A percentile compares a stretch with the other conserved stretches of the same genome.
phyloP scores from a whole-genome alignment of 2,329 filamentous ascomycete species.

The Lizonia empirigonia region DNA sequence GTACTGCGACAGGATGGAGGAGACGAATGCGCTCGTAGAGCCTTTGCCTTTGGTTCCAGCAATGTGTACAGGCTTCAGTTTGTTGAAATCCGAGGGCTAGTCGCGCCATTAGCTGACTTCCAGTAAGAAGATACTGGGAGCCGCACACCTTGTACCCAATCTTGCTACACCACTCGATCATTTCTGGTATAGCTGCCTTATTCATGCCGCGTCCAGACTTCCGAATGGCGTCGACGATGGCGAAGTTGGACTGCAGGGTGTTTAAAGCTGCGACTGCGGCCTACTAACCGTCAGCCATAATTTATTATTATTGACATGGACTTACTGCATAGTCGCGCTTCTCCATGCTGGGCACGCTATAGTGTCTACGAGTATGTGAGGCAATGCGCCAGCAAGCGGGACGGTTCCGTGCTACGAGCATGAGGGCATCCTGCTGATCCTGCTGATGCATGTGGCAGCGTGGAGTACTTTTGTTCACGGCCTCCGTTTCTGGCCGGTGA shows the following conservation, averaged over 20 bases:
- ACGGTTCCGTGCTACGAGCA: constrained; percentile 36
- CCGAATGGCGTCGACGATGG: constrained; percentile 75
- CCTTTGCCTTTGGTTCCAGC: constrained; percentile 96
- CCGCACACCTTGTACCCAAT: constrained; percentile 73
- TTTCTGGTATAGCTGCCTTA: constrained; percentile 77
- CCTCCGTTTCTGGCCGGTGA: constrained; percentile 34
- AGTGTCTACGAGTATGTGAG: constrained; percentile 21
- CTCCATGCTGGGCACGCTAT: constrained; percentile 34
- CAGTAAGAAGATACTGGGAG: constrained; percentile 17
- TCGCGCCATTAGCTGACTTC: constrained; percentile 11
- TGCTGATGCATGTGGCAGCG: constrained; percentile 12
- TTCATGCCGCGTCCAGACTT: constrained; percentile 78
- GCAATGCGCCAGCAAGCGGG: constrained; percentile 21
- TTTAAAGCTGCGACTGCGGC: constrained; percentile 77
- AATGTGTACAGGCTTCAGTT: constrained; percentile 74
- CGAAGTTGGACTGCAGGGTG: constrained; percentile 78
- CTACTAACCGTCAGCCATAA: constrained; percentile 46
- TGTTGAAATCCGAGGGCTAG: constrained; percentile 66
- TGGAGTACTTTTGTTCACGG: constrained; percentile 22
- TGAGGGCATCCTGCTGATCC: constrained; percentile 39
- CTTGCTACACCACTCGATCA: constrained; percentile 75
- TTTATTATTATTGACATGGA: not conserved
- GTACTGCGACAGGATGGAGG: constrained; percentile 75
- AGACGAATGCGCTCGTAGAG: constrained; percentile 82
- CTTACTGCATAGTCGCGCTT: constrained; percentile 46